Conservation (phyloP, 2,329 filamentous ascomycete species). For the Ophiosphaerella narmari region DNA sequence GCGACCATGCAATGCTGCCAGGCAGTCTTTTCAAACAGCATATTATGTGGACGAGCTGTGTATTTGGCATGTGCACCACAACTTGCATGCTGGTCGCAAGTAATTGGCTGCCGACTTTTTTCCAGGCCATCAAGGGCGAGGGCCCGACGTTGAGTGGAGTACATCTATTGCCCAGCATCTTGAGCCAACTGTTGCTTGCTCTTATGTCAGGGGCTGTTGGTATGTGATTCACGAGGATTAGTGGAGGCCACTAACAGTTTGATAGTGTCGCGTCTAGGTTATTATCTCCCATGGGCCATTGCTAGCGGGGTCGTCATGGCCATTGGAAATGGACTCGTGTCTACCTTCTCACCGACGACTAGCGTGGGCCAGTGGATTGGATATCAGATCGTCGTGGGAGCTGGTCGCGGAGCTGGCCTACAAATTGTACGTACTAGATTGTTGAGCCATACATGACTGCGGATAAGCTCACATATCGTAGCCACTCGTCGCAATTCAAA, state of each 20-base stretch:
- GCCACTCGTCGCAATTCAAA: constrained; percentile 41
- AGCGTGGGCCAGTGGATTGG: constrained; percentile 34
- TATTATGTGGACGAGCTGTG: constrained; percentile 37
- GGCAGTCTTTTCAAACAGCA: constrained; percentile 37
- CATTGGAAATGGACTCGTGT: constrained; percentile 49
- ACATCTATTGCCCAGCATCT: constrained; percentile 44
- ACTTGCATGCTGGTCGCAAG: constrained; percentile 17
- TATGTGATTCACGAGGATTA: constrained; percentile 3
- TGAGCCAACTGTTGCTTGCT: constrained; percentile 28
- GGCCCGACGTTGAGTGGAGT: constrained; percentile 48
- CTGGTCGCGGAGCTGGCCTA: constrained; percentile 28
- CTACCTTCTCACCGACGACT: constrained; percentile 44
- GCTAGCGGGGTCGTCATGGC: constrained; percentile 37
- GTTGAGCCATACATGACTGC: not conserved
- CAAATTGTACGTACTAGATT: constrained; percentile 21
- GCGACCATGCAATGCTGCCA: constrained; percentile 47
- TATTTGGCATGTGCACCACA: constrained; percentile 11
- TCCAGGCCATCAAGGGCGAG: constrained; percentile 47
- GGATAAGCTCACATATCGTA: constrained; percentile 7
- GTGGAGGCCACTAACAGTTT: too few species aligned
- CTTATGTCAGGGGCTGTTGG: constrained; percentile 22
- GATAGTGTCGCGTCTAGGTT: constrained; percentile 24
- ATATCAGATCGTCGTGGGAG: constrained; percentile 33
- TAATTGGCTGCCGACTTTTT: constrained; percentile 44
- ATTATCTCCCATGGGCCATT: constrained; percentile 38